A percentile compares a stretch with the other conserved stretches of the same genome.
Evolutionary conservation across 306 rosid genomes (phyloP).

Genomic region (Albizia julibrissin): DNA sequence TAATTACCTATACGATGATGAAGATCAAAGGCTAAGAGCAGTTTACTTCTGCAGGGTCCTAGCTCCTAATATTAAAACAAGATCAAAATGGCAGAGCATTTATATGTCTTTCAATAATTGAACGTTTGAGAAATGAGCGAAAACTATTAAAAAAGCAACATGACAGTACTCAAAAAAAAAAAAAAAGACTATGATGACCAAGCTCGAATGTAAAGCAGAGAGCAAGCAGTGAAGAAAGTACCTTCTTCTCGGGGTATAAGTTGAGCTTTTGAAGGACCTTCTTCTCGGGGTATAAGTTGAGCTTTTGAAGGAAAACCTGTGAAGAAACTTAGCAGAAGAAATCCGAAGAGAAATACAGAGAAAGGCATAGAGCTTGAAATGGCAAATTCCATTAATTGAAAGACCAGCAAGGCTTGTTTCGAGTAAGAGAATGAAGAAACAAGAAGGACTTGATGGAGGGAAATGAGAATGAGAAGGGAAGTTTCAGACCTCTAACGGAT

Average conservation of each 20-base stretch:
- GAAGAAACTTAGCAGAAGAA: conserved; percentile 47
- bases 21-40: neutral
- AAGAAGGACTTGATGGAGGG: neutral
- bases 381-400: conserved; percentile 38
- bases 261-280: conserved; percentile 75
- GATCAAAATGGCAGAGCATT: neutral
- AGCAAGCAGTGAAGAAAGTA: conserved; percentile 11
- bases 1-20: neutral
- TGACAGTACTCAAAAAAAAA: neutral
- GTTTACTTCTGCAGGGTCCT: neutral
- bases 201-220: neutral
- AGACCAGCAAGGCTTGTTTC: neutral
- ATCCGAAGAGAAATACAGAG: conserved; percentile 33
- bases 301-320: conserved; percentile 53
- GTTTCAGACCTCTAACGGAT: neutral
- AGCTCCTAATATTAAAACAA: too few species aligned
- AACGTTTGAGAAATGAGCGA: neutral
- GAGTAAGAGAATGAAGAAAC: neutral
- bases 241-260: conserved; percentile 78
- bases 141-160: neutral
- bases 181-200: neutral
- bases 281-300: conserved; percentile 62
- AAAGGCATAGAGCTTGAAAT: conserved; percentile 34
- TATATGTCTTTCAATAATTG: neutral
- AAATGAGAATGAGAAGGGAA: neutral